phyloP scores from a whole-genome alignment of 148 eudicot species.

The Camellia granthamiana region DNA sequence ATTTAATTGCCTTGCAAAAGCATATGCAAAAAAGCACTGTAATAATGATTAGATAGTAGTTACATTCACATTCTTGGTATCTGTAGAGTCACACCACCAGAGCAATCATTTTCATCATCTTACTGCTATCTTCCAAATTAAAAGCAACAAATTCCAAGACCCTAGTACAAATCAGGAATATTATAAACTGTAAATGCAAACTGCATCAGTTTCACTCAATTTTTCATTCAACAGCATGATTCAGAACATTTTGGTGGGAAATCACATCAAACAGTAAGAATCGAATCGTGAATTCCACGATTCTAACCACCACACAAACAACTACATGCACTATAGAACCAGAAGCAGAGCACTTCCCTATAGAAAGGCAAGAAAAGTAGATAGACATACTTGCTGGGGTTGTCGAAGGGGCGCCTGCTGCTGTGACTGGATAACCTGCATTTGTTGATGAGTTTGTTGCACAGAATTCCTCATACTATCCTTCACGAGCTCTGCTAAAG shows the following conservation, averaged over 20 bases:
- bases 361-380: background rate
- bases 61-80: conserved; percentile 29
- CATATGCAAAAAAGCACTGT: no score
- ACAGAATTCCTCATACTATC: conserved; percentile 48
- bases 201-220: no score
- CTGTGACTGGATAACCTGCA: conserved; percentile 50
- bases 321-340: background rate
- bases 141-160: background rate
- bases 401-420: conserved; percentile 65
- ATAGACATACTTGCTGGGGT: conserved; percentile 54
- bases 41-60: no score
- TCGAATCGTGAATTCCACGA: no score
- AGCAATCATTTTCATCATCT: background rate
- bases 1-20: no score
- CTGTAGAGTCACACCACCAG: conserved; percentile 33
- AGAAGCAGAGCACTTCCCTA: background rate
- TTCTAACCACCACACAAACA: no score
- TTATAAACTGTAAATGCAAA: background rate
- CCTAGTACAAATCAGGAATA: background rate
- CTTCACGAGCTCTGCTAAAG: conserved; percentile 70
- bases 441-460: conserved; percentile 63
- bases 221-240: no score
- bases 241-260: no score
- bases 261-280: no score
- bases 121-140: background rate